Evolutionary conservation across 768 basidiomycete species (phyloP).

Genomic region (Strobilomyces dryophilus): DNA sequence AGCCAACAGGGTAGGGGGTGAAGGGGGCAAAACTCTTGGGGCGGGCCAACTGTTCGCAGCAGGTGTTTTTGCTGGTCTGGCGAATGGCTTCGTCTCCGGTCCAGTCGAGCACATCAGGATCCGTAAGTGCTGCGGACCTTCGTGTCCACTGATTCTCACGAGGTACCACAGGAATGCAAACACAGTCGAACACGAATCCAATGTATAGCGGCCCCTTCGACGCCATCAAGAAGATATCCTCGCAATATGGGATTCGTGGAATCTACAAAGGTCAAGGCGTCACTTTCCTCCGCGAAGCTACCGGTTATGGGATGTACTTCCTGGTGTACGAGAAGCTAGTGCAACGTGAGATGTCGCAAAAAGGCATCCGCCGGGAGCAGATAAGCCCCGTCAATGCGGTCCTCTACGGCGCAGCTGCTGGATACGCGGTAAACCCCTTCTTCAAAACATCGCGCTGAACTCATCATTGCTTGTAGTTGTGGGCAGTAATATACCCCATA

Average conservation of each 20-base stretch:
- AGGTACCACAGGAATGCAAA: slow-evolving; percentile 69
- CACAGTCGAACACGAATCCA: slow-evolving; percentile 75
- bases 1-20: slow-evolving; percentile 54
- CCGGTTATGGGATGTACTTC: slow-evolving; percentile 88
- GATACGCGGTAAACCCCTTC: slow-evolving; percentile 68
- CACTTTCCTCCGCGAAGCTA: slow-evolving; percentile 79
- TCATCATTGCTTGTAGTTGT: slow-evolving; percentile 47
- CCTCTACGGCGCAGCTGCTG: slow-evolving; percentile 87
- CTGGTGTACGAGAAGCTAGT: slow-evolving; percentile 89
- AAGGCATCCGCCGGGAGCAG: slow-evolving; percentile 69
- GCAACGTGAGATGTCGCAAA: slow-evolving; percentile 76
- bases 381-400: slow-evolving; percentile 75
- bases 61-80: slow-evolving; percentile 82
- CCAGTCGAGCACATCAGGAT: slow-evolving; percentile 99
- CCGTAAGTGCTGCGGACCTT: slow-evolving; percentile 14
- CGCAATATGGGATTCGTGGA: slow-evolving; percentile 70
- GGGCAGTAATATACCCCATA: slow-evolving; percentile 93
- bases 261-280: slow-evolving; percentile 92
- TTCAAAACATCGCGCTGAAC: neutral
- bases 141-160: neutral
- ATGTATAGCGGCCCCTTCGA: slow-evolving; percentile 82
- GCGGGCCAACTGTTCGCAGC: slow-evolving; percentile 65
- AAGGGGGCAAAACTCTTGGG: slow-evolving; percentile 56
- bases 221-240: slow-evolving; percentile 81
- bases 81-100: slow-evolving; percentile 90